These are phyloP conservation scores for Cyberlindnera suaveolens DNA, from an alignment of 805 yeast genomes.

Conservation along the genomic window DNA sequence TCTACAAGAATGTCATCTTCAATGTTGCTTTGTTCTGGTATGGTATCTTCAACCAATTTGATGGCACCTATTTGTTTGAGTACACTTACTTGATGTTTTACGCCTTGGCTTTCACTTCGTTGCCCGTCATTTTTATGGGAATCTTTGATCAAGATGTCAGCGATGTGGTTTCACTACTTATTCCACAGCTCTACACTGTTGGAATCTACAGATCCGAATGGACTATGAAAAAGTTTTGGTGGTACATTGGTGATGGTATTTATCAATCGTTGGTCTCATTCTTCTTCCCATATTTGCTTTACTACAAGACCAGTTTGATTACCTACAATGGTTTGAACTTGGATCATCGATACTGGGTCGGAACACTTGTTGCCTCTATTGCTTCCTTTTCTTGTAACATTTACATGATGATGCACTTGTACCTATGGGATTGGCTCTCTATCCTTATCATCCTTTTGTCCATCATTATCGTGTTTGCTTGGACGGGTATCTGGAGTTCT, in stretches of 20 bases:
- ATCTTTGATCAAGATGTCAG: conserved; percentile 77
- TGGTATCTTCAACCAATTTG: conserved; percentile 67
- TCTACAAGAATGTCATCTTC: conserved; percentile 73
- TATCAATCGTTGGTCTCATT: conserved; percentile 70
- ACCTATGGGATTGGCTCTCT: conserved; percentile 79
- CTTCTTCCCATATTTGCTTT: conserved; percentile 64
- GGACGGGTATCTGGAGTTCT: conserved; percentile 81
- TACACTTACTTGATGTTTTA: conserved; percentile 76
- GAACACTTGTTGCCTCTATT: conserved; percentile 59
- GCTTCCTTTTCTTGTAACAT: conserved; percentile 62
- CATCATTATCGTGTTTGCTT: conserved; percentile 53
- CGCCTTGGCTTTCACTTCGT: conserved; percentile 76
- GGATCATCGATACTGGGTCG: conserved; percentile 72
- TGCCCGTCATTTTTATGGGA: conserved; percentile 74
- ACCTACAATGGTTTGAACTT: conserved; percentile 48
- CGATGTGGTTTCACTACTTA: conserved; percentile 59
- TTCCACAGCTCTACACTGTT: conserved; percentile 67
- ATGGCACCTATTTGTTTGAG: conserved; percentile 75
- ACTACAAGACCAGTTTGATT: conserved; percentile 36
- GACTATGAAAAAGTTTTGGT: conserved; percentile 59
- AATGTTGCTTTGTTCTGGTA: conserved; percentile 74
- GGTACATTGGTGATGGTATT: conserved; percentile 72
- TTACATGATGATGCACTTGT: conserved; percentile 60
- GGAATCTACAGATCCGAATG: conserved; percentile 73
- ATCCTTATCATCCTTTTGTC: conserved; percentile 50